These are phyloP conservation scores for Clonostachys sp. DNA, from an alignment of 2,329 filamentous ascomycete genomes.

Conservation along the genomic window DNA sequence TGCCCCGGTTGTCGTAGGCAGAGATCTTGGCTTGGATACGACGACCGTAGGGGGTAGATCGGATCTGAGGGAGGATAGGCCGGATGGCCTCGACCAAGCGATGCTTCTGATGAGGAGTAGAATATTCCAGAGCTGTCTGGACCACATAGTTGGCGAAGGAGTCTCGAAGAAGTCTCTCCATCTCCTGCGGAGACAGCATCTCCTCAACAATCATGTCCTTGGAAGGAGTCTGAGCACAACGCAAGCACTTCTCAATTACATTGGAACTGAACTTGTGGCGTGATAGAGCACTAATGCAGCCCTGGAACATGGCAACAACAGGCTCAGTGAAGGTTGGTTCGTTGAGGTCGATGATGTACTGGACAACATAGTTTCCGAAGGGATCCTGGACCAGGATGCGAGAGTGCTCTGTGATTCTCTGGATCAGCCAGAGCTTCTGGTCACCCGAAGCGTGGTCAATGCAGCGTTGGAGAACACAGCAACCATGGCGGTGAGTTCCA, in stretches of 20 bases:
- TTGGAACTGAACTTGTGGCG: conserved; percentile 99
- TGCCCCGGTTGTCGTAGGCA: conserved; percentile 46
- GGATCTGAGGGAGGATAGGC: conserved; percentile 77
- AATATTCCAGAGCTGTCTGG: conserved; percentile 88
- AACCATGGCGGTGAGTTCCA: conserved; percentile 94
- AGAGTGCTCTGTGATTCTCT: conserved; percentile 84
- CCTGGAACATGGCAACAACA: conserved; percentile 75
- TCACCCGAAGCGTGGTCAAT: conserved; percentile 92
- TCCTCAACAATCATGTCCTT: conserved; percentile 83
- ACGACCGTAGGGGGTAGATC: conserved; percentile 88
- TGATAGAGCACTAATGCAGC: conserved; percentile 67
- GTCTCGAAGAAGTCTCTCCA: conserved; percentile 86
- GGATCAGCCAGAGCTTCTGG: conserved; percentile 84
- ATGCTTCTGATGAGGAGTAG: conserved; percentile 67
- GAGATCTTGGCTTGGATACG: conserved; percentile 88
- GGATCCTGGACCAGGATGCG: conserved; percentile 89
- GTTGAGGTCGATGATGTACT: conserved; percentile 95
- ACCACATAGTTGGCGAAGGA: conserved; percentile 97
- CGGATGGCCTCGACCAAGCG: conserved; percentile 80
- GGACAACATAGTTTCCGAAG: conserved; percentile 97
- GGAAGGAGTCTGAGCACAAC: conserved; percentile 70
- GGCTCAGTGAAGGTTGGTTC: conserved; percentile 86
- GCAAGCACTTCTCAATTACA: conserved; percentile 93
- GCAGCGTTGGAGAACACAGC: conserved; percentile 95
- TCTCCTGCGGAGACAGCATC: conserved; percentile 67